Evolutionary conservation across 176 grass and related monocot species (phyloP).

Genomic region (Juncus inflexus): DNA sequence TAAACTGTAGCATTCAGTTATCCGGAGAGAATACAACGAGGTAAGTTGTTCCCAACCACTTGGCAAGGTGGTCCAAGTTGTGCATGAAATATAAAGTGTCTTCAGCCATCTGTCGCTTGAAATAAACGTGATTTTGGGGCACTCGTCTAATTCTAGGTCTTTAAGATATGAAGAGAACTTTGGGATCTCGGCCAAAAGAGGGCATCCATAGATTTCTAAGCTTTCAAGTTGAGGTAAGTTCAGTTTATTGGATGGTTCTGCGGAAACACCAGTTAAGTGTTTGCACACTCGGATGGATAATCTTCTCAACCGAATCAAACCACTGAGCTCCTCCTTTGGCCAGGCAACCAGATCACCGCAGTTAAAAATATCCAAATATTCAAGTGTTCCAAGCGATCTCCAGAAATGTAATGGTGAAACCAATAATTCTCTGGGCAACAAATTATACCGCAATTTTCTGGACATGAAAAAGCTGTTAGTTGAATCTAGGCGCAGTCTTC

Average conservation of each 20-base stretch:
- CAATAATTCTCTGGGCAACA: no score
- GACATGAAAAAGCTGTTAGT: conserved; percentile 1
- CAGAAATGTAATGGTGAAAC: not conserved
- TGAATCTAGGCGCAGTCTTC: conserved; percentile 7
- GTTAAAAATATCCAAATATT: conserved; percentile 10
- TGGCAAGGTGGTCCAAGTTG: no score
- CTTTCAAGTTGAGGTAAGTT: not conserved
- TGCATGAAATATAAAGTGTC: no score
- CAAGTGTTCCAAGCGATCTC: not conserved
- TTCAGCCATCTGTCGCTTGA: no score
- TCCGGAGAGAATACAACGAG: no score
- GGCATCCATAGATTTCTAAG: conserved; percentile 2
- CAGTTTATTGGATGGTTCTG: not conserved
- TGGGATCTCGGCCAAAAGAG: not conserved
- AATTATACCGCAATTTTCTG: not conserved
- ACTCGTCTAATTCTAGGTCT: no score
- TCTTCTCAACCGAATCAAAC: conserved; percentile 1
- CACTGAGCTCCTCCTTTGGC: not conserved
- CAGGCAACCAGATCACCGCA: not conserved
- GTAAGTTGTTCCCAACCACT: no score
- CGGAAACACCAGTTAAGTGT: not conserved
- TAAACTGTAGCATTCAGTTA: no score
- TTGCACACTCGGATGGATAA: not conserved
- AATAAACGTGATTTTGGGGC: no score
- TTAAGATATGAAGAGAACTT: not conserved